These are phyloP conservation scores for Ajuga reptans DNA, from an alignment of 305 asterid genomes.

Conservation along the genomic window DNA sequence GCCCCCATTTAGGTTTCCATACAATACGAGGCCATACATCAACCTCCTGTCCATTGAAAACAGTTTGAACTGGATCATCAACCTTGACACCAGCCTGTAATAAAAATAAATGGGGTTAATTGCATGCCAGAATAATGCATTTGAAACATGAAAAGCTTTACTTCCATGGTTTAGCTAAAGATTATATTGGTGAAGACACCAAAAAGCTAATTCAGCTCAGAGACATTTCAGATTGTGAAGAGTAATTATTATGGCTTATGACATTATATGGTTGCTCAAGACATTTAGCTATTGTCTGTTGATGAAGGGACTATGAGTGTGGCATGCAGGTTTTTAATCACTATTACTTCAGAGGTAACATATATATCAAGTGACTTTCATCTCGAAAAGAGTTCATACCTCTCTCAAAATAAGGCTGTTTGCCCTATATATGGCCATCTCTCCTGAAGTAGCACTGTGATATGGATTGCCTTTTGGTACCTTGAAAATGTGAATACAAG, in stretches of 20 bases:
- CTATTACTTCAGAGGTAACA: conserved; percentile 1
- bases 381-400: conserved; percentile 39
- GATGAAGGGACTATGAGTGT: background rate
- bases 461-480: conserved; percentile 98
- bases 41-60: conserved; percentile 81
- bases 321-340: background rate
- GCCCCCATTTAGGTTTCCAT: conserved; percentile 96
- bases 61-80: conserved; percentile 54
- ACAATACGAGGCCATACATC: conserved; percentile 93
- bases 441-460: conserved; percentile 99
- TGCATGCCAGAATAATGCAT: conserved; percentile 1
- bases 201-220: background rate
- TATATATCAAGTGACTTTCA: conserved; percentile 6
- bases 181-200: conserved; percentile 1
- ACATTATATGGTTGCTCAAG: too few relatives aligned
- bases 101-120: conserved; percentile 1
- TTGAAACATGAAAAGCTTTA: background rate
- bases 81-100: conserved; percentile 83
- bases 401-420: conserved; percentile 77
- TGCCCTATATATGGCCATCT: conserved; percentile 88
- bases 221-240: background rate
- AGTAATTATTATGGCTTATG: too few relatives aligned
- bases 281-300: background rate
- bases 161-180: background rate
- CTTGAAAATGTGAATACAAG: conserved; percentile 29